phyloP scores from a whole-genome alignment of 176 grass and related monocot genomes.

The Otatea glauca region DNA sequence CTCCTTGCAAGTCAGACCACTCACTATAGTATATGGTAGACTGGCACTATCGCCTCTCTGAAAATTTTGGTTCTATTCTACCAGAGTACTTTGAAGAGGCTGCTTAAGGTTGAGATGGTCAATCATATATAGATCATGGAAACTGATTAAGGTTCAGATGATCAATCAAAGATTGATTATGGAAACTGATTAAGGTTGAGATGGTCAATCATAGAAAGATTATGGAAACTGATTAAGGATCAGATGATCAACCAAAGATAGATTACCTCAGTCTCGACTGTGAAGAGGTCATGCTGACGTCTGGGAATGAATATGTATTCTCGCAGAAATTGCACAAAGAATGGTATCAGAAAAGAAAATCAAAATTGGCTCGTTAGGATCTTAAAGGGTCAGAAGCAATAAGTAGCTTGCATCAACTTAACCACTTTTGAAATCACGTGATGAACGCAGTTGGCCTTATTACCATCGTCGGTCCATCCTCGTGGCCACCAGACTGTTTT shows the following conservation, averaged over 20 bases:
- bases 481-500: conserved; percentile 28
- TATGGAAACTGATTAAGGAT: not conserved
- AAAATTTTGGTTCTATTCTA: not conserved
- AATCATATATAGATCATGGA: not conserved
- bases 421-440: not conserved
- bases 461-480: conserved; percentile 13
- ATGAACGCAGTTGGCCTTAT: conserved; percentile 42
- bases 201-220: not conserved
- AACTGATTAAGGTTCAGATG: not conserved
- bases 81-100: not conserved
- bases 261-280: not conserved
- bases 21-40: not conserved
- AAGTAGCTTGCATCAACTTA: not conserved
- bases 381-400: conserved; percentile 25
- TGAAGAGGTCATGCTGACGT: not conserved
- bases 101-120: not conserved
- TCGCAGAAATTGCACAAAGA: not conserved
- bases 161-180: not conserved
- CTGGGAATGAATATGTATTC: not conserved
- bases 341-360: not conserved
- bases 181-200: not conserved
- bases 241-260: not conserved
- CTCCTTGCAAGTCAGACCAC: not conserved
- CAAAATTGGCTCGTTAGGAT: not conserved
- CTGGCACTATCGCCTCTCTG: too few species aligned